Percentiles rank a stretch among this genome's conserved stretches.
Conservation (phyloP, 192 early-diverging fungal genomes). For the Piromyces sp. region DNA sequence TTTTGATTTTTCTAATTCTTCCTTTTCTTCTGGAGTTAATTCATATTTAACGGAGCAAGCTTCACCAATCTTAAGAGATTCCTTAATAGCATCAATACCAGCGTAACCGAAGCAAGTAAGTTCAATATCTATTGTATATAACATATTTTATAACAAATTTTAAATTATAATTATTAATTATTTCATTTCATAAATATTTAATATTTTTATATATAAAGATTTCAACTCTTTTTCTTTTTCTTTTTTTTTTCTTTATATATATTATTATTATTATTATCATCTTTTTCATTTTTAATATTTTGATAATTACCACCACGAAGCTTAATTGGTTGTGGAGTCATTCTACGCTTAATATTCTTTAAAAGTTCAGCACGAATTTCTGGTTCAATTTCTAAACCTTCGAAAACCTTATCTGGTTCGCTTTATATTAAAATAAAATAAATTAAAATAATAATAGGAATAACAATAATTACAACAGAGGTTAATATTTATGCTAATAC, state of each 20-base stretch:
- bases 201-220: too few relatives aligned
- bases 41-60: conserved; percentile 22
- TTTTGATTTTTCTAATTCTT: not conserved
- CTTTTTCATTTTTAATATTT: too few relatives aligned
- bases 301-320: conserved; percentile 57
- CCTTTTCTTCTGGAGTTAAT: not conserved
- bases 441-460: too few relatives aligned
- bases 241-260: too few relatives aligned
- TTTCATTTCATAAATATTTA: too few relatives aligned
- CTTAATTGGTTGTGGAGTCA: conserved; percentile 91
- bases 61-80: conserved; percentile 74
- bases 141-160: too few relatives aligned
- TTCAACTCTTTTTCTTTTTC: too few relatives aligned
- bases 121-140: conserved; percentile 87
- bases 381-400: conserved; percentile 46
- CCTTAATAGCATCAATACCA: conserved; percentile 90
- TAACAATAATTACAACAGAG: too few relatives aligned
- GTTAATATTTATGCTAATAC: too few relatives aligned
- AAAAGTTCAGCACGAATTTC: conserved; percentile 56
- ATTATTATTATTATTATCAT: too few relatives aligned
- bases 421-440: conserved; percentile 14
- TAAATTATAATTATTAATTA: too few relatives aligned
- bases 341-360: conserved; percentile 64
- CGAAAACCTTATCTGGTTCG: conserved; percentile 72
- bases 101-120: conserved; percentile 83